Evolutionary conservation across 345 rosid species (phyloP), one percentile per base, ranked within the genome.

Genomic region (Carallia brachiata): DNA sequence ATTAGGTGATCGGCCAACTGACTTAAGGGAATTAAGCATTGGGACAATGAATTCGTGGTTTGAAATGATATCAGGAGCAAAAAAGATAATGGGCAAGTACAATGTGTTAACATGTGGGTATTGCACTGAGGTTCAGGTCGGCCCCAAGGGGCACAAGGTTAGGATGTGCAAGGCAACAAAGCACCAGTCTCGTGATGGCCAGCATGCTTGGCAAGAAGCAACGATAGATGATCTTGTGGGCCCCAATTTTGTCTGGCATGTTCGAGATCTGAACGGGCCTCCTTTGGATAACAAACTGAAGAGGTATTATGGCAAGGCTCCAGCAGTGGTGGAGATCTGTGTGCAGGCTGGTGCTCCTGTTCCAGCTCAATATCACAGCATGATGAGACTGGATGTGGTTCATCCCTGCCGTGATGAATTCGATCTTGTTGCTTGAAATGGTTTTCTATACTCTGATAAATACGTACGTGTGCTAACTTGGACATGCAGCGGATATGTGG

Each of bases 171-270:
- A 81, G 39, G 84, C 85, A 63, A 80, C 73, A 73, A 86, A 84
- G 80, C 87, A 84, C 68, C 87, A 86, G 77, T 80, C 80, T 84
- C 82, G 87, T 72, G 90, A 84, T 48, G 90, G 90, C 27, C 83
- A 86, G 69, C 90, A 84, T 66, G 90, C 77, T 47, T 82, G 90
- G 90, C 83, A 82, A 68, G 84, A 78, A 73, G 86, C 86, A 72
- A 80, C 78, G 0, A 70, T 84, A 48, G 83, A 82, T 65, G 90
- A 84, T 57, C 32, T 84, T n/a, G 65, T 78, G 55, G 86, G 83
- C 63, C 84, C 84, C 4, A 71, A 76, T 10, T 80, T 78, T 76
- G 87, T 82, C 28, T 86, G 86, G 86, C 87, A 82, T 23, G 82
- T 78, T 32, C 78, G 44, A 32, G 73, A 77, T 48, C 58, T 19